A percentile compares a stretch with the other conserved stretches of the same genome.
Conservation (phyloP, 148 eudicot species). For the Cornus kousa region DNA sequence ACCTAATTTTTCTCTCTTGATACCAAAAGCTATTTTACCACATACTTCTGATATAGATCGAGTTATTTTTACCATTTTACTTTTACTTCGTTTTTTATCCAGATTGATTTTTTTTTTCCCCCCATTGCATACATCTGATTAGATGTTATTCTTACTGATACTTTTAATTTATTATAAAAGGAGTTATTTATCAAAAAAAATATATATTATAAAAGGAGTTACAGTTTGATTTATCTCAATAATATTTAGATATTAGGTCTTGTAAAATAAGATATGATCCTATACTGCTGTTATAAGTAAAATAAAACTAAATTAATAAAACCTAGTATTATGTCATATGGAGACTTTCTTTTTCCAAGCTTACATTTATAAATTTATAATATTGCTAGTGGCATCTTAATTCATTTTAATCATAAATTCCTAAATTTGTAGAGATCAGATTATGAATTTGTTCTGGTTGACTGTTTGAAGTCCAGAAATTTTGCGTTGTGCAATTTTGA, state of each 20-base stretch:
- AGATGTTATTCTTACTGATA: not conserved
- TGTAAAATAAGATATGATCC: not conserved
- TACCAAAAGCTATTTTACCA: not conserved
- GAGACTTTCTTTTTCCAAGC: not conserved
- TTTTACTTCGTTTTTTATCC: not conserved
- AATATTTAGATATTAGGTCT: not conserved
- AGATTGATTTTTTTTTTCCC: not conserved
- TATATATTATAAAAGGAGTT: not conserved
- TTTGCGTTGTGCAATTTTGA: not conserved
- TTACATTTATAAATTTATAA: not conserved
- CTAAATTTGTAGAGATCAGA: not conserved
- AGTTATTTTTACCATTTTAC: not conserved
- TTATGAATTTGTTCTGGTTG: not conserved
- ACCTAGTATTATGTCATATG: not conserved
- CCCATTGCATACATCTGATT: not conserved
- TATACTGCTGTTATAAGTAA: not conserved
- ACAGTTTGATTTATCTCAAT: not conserved
- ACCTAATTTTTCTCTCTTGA: not conserved
- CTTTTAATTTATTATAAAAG: not conserved
- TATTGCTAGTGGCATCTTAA: not conserved
- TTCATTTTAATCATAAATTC: not conserved
- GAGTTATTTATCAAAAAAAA: no score
- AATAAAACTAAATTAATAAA: not conserved
- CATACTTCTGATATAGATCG: not conserved
- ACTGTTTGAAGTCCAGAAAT: not conserved